Evolutionary conservation across 2,329 filamentous ascomycete genomes (phyloP).

Genomic region (Tolypocladium endophyticum): DNA sequence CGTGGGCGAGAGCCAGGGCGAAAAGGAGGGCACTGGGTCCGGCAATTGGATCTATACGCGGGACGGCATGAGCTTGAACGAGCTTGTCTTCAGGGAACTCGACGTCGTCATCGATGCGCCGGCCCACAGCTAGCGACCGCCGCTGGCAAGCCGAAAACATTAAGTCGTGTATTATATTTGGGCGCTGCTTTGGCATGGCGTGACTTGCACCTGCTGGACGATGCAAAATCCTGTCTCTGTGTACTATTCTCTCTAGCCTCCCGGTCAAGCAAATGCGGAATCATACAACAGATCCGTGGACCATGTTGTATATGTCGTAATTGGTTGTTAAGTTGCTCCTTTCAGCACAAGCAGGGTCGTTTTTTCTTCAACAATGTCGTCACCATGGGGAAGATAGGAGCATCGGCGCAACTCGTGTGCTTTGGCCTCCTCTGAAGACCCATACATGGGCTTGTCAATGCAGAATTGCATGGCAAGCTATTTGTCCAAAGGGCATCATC

Average conservation of each 20-base stretch:
- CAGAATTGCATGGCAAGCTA: neutral
- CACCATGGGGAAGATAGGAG: neutral
- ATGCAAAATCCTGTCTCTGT: neutral
- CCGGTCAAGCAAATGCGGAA: neutral
- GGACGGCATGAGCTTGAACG: constrained; percentile 66
- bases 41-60: constrained; percentile 84
- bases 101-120: constrained; percentile 47
- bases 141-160: neutral
- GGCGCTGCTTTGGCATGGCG: neutral
- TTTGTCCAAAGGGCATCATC: constrained; percentile 20
- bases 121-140: constrained; percentile 11
- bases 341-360: neutral
- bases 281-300: neutral
- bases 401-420: neutral
- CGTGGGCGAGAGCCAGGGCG: constrained; percentile 53
- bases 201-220: neutral
- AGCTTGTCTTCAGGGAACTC: constrained; percentile 67
- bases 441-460: neutral
- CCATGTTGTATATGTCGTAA: neutral
- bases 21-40: constrained; percentile 65
- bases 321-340: neutral
- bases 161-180: neutral
- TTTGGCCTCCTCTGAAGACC: too few relatives aligned
- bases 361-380: neutral
- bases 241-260: neutral